phyloP scores from a whole-genome alignment of 768 basidiomycete species.

The Mrakia gelida region DNA sequence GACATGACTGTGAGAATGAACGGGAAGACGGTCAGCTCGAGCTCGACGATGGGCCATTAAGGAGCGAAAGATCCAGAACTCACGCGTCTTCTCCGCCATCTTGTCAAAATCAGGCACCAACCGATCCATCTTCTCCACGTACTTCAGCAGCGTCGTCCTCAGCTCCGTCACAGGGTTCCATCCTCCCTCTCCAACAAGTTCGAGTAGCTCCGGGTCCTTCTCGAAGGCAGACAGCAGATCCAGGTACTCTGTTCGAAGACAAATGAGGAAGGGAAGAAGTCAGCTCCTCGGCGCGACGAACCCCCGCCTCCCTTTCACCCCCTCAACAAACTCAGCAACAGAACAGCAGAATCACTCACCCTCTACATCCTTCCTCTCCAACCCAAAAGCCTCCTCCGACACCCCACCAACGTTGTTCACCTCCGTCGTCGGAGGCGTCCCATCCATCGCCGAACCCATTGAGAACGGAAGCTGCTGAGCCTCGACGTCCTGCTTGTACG shows the following conservation, averaged over 20 bases:
- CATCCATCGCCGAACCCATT: slow-evolving; percentile 55
- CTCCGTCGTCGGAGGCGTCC: slow-evolving; percentile 39
- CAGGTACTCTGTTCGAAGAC: slow-evolving; percentile 36
- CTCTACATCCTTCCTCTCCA: slow-evolving; percentile 67
- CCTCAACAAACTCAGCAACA: too few relatives aligned
- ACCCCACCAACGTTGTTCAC: slow-evolving; percentile 47
- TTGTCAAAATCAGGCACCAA: slow-evolving; percentile 77
- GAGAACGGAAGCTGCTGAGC: slow-evolving; percentile 84
- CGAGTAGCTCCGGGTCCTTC: slow-evolving; percentile 36
- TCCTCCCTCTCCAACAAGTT: slow-evolving; percentile 30
- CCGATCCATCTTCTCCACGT: slow-evolving; percentile 70
- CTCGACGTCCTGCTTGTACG: slow-evolving; percentile 78
- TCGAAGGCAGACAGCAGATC: slow-evolving; percentile 34
- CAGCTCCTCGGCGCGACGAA: neutral
- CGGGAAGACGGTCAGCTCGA: neutral
- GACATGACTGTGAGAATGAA: neutral
- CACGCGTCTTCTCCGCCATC: slow-evolving; percentile 78
- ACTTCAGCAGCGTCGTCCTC: slow-evolving; percentile 60
- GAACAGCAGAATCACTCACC: too few relatives aligned
- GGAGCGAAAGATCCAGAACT: slow-evolving; percentile 41
- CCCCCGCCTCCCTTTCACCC: too few relatives aligned
- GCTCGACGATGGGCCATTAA: too few relatives aligned
- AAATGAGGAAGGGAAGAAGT: neutral
- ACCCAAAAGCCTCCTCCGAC: slow-evolving; percentile 55
- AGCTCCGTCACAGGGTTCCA: slow-evolving; percentile 59